Conservation (phyloP, 495 filamentous ascomycete species). For the Trichoderma asperelloides region DNA sequence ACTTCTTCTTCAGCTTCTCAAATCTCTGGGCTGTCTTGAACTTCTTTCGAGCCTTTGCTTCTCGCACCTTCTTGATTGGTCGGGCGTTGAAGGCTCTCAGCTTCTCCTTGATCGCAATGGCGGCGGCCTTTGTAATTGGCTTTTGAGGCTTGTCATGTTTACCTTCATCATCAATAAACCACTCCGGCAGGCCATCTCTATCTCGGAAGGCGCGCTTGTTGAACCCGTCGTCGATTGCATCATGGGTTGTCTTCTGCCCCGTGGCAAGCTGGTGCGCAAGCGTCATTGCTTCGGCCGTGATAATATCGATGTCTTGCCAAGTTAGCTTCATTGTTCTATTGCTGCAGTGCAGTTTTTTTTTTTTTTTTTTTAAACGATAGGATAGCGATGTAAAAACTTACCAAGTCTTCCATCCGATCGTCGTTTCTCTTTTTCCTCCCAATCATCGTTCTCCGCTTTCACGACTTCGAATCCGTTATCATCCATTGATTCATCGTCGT, state of each 20-base stretch:
- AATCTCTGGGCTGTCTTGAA: slow-evolving; percentile 82
- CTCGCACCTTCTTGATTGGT: slow-evolving; percentile 98
- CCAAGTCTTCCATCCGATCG: slow-evolving; percentile 58
- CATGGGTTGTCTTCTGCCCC: slow-evolving; percentile 66
- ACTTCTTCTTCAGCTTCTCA: slow-evolving; percentile 95
- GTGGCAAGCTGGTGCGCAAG: slow-evolving; percentile 87
- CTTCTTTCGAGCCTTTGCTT: slow-evolving; percentile 93
- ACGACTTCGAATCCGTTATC: slow-evolving; percentile 47
- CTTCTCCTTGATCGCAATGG: slow-evolving; percentile 92
- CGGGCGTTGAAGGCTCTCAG: slow-evolving; percentile 86
- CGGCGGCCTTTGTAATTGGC: slow-evolving; percentile 82
- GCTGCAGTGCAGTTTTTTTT: slow-evolving; percentile 12
- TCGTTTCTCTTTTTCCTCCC: slow-evolving; percentile 59
- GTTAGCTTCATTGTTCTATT: slow-evolving; percentile 20
- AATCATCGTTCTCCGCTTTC: slow-evolving; percentile 47
- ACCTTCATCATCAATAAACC: slow-evolving; percentile 92
- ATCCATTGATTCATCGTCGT: slow-evolving; percentile 33
- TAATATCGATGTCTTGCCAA: slow-evolving; percentile 80
- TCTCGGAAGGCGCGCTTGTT: slow-evolving; percentile 90
- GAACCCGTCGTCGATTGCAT: slow-evolving; percentile 83
- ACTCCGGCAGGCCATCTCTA: slow-evolving; percentile 86
- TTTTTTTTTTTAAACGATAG: no score
- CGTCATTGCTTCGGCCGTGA: slow-evolving; percentile 97
- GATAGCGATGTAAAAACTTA: slow-evolving; percentile 31
- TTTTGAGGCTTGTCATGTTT: slow-evolving; percentile 75